Evolutionary conservation across 805 yeast genomes (phyloP), one percentile per base, ranked within the genome.

Genomic region (Zygoascus tannicola): DNA sequence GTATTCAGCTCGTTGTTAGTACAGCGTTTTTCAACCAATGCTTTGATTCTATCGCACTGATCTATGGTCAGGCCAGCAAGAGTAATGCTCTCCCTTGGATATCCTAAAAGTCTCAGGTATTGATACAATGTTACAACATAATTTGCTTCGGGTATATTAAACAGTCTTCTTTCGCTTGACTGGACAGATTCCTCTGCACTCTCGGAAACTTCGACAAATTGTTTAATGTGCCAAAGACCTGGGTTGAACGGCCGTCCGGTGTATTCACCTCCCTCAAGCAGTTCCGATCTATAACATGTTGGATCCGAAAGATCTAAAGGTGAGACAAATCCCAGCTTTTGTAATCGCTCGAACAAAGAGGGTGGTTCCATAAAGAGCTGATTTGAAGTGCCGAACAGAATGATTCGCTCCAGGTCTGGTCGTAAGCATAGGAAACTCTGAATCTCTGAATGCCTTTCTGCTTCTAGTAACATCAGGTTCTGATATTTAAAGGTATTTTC

Each of bases 81-180:
- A 16, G 65, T 59, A 16, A 78, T 65, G 18, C 54, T 53, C 0
- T 55, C 47, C 1, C 52, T 33, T 0, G 73, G 64, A 46, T 74
- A 75, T 0, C 74, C 76, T 18, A 67, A 42, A 3, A 66, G 46
- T 4, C 71, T 51, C 69, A 78, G 58, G 45, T 73, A 75, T 56
- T 66, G 68, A 50, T 61, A 75, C 4, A 75, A 47, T 0, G 62
- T 57, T 14, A 73, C 73, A 15, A 69, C 62, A 44, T 59, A 70
- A 47, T 72, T 75, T 0, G 78, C 80, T 49, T 76, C 76, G 7
- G 59, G 64, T n/a, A 67, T 42, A 45, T 71, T 71, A 33, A 66
- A 71, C 57, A 41, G 57, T 23, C 55, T 46, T 1, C 53, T 56
- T 1, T 59, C 53, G 1, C 47, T 41, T 2, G 56, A 54, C 38